Evolutionary conservation across 257 asterid species (phyloP).

Genomic region (Orobanche coerulescens): DNA sequence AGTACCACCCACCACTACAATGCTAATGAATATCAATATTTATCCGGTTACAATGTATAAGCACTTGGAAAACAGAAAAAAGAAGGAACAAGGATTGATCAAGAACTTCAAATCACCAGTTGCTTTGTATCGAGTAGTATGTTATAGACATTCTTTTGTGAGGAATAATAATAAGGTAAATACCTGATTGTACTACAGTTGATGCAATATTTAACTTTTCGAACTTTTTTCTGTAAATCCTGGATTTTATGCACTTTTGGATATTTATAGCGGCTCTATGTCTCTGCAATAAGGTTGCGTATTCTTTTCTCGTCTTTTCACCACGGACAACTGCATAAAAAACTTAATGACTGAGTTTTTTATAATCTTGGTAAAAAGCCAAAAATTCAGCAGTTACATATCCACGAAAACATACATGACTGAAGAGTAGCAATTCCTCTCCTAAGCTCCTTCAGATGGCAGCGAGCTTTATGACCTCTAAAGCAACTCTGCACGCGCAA

Average conservation of each 20-base stretch:
- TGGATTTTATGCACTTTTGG: conserved; percentile 53
- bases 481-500: conserved; percentile 81
- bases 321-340: conserved; percentile 56
- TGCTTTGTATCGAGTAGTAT: neutral
- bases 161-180: neutral
- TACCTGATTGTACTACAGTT: conserved; percentile 64
- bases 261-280: conserved; percentile 60
- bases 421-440: conserved; percentile 53
- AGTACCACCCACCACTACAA: neutral
- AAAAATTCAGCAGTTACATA: neutral
- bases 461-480: conserved; percentile 78
- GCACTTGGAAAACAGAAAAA: neutral
- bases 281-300: conserved; percentile 36
- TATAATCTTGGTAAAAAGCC: neutral
- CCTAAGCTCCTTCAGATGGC: conserved; percentile 36
- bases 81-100: neutral
- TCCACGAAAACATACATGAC: conserved; percentile 42
- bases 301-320: conserved; percentile 59
- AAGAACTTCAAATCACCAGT: neutral
- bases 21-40: neutral
- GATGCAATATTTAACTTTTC: conserved; percentile 41
- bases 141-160: neutral
- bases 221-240: conserved; percentile 36
- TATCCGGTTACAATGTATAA: neutral
- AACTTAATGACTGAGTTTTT: neutral